phyloP scores from a whole-genome alignment of 2,329 filamentous ascomycete genomes.

The Arthrobotrys musiformis region DNA sequence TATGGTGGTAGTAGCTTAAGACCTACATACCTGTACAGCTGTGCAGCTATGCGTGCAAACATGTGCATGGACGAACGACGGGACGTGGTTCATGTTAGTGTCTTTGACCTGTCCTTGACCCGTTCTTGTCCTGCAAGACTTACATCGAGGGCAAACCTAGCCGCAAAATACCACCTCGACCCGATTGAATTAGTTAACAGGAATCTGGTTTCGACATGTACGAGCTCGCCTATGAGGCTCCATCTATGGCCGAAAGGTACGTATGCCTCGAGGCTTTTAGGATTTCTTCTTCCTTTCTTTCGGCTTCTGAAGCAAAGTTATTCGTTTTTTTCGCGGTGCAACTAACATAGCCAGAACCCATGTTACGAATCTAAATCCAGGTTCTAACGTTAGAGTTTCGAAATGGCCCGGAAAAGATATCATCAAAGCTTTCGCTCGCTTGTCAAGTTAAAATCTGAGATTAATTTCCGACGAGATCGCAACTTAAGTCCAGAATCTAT shows the following conservation, averaged over 20 bases:
- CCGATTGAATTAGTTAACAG: conserved; percentile 12
- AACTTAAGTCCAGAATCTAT: conserved; percentile 4
- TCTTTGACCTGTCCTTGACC: background rate
- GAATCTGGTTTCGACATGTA: conserved; percentile 26
- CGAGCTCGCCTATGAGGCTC: conserved; percentile 8
- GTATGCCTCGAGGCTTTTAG: background rate
- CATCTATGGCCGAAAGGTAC: conserved; percentile 6
- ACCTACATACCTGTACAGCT: no score
- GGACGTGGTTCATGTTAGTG: background rate
- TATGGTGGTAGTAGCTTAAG: no score
- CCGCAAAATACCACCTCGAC: conserved; percentile 27
- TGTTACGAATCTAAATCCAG: background rate
- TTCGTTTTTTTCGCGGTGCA: background rate
- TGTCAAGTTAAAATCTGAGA: conserved; percentile 1
- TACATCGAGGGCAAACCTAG: conserved; percentile 23
- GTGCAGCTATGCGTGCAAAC: background rate
- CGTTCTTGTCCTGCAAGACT: background rate
- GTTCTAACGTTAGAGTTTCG: background rate
- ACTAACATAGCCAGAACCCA: background rate
- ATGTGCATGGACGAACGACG: background rate
- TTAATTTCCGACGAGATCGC: conserved; percentile 15
- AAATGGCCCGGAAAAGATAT: background rate
- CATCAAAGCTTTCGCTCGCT: conserved; percentile 4
- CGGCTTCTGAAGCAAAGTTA: background rate
- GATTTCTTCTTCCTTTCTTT: background rate